Base-by-base conservation (phyloP, 495 filamentous ascomycete species). In the Massariosphaeria phaeospora region DNA sequence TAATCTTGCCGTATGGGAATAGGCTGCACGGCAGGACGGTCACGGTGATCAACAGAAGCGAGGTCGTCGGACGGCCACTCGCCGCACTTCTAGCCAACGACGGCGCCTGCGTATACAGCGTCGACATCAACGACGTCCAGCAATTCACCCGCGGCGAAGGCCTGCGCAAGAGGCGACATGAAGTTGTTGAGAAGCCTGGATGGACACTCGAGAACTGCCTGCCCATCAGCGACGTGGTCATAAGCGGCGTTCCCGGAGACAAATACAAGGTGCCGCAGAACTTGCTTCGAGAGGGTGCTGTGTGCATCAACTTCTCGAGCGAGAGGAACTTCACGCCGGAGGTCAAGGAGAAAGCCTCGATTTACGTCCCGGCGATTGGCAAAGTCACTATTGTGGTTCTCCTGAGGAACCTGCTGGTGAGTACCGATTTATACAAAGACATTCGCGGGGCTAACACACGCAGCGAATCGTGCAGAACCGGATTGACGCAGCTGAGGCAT, bases 61-160 rank as follows among this genome's bases (percentile, higher is more conserved):
- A 98, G 74, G 94, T 97, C 38, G 94, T 97, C 25, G 93, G 93
- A 34, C 77, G 93, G 11, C 93, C 93, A 11, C 75, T 98, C 15
- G 93, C 93, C n/a, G 93, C 93, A 1, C 76, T 98, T 55, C 77
- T 98, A 29, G 93, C 93, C 23, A 98, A 98, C 65, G 93, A 98
- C 64, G 93, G 93, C 27, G 93, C 93, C 5, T 87, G 80, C 38
- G 93, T 98, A 9, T 98, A 96, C 72, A 89, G 84, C 49, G 88
- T 97, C 52, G 93, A 98, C 75, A 73, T 96, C 59, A 88, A 83
- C 4, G 89, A 88, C 36, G 82, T 96, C n/a, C 91, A 97, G 70
- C 73, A 89, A 65, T 97, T 96, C 64, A 89, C 86, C 27, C 79
- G 93, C 51, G 93, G 93, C 12, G 78, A 80, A 55, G 93, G 93